A percentile compares a stretch with the other conserved stretches of the same genome.
phyloP scores from a whole-genome alignment of 2,329 filamentous ascomycete genomes.

The Trichoderma hamatum region DNA sequence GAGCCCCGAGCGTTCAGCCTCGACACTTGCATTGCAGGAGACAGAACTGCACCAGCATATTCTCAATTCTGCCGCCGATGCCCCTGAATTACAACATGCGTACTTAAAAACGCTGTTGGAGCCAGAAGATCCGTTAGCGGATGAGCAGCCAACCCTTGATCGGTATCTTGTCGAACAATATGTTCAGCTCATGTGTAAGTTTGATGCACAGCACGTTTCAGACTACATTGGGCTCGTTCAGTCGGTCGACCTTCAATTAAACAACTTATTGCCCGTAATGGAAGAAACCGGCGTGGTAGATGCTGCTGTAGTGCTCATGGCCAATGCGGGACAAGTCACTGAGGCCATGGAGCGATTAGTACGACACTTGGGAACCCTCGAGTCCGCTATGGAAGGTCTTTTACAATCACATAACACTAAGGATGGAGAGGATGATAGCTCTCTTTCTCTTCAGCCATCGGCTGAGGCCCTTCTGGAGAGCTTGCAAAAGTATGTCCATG shows the following conservation, averaged over 20 bases:
- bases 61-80: constrained; percentile 62
- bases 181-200: constrained; percentile 87
- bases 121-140: constrained; percentile 45
- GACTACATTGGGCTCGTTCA: constrained; percentile 80
- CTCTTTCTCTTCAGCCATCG: constrained; percentile 58
- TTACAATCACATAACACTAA: constrained; percentile 52
- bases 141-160: constrained; percentile 43
- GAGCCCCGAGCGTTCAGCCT: constrained; percentile 66
- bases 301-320: constrained; percentile 88
- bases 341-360: constrained; percentile 84
- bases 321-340: constrained; percentile 79
- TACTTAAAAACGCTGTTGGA: constrained; percentile 80
- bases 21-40: constrained; percentile 63
- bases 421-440: constrained; percentile 55
- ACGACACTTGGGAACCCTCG: constrained; percentile 77
- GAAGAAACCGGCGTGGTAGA: constrained; percentile 90
- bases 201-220: constrained; percentile 79
- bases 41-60: constrained; percentile 68
- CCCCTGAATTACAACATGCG: constrained; percentile 68
- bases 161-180: constrained; percentile 78
- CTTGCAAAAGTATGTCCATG: constrained; percentile 85
- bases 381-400: constrained; percentile 75
- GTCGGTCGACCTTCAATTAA: constrained; percentile 75
- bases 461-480: constrained; percentile 74
- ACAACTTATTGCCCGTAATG: constrained; percentile 81